Conservation (phyloP, 805 yeast species). For the Sugiyamaella americana region DNA sequence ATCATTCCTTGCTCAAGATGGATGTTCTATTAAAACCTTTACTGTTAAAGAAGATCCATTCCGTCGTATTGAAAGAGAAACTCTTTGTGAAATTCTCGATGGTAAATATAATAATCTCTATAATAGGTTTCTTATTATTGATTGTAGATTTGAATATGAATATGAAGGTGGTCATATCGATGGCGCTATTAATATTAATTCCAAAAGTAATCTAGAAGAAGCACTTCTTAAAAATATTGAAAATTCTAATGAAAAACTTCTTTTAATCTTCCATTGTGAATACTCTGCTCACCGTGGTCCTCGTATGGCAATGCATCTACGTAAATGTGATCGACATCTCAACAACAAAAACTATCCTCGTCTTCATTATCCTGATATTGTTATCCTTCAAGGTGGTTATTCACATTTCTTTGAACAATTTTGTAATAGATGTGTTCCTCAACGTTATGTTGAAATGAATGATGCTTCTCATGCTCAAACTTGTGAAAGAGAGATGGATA, state of each 20-base stretch:
- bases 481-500: conserved; percentile 49
- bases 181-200: conserved; percentile 71
- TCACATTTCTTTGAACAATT: conserved; percentile 61
- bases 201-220: conserved; percentile 61
- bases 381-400: conserved; percentile 89
- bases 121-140: conserved; percentile 57
- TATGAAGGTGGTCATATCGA: conserved; percentile 87
- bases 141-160: conserved; percentile 91
- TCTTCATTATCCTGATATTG: conserved; percentile 80
- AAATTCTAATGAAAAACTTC: conserved; percentile 32
- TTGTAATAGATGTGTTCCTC: conserved; percentile 61
- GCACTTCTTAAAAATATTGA: conserved; percentile 38
- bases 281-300: conserved; percentile 94
- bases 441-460: conserved; percentile 81
- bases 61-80: conserved; percentile 58
- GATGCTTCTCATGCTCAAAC: conserved; percentile 42
- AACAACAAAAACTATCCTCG: conserved; percentile 75
- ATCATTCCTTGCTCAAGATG: conserved; percentile 19
- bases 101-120: conserved; percentile 49
- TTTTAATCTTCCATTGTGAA: conserved; percentile 90
- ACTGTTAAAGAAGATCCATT: conserved; percentile 52
- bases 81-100: conserved; percentile 51
- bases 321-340: conserved; percentile 72
- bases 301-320: conserved; percentile 74
- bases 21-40: conserved; percentile 37